These are phyloP conservation scores for Salix koriyanagi DNA, from an alignment of 345 rosid genomes.

Conservation along the genomic window DNA sequence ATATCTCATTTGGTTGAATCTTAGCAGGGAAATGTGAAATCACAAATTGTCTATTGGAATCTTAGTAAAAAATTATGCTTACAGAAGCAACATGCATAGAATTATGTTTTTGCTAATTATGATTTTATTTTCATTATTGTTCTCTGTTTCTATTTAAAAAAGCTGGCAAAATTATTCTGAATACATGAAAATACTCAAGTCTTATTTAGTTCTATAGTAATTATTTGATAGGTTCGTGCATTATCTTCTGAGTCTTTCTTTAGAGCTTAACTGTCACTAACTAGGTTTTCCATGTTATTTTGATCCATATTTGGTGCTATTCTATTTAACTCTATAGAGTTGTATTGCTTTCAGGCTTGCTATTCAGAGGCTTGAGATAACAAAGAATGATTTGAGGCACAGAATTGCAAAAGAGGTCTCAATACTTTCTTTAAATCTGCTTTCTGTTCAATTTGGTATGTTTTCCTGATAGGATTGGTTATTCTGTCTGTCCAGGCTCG, in stretches of 20 bases:
- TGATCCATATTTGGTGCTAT: background rate
- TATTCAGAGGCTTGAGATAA: conserved; percentile 88
- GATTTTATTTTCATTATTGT: background rate
- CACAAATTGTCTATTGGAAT: background rate
- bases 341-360: conserved; percentile 61
- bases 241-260: background rate
- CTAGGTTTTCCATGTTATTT: background rate
- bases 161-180: background rate
- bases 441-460: conserved; percentile 11
- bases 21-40: background rate
- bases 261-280: background rate
- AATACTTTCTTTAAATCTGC: conserved; percentile 14
- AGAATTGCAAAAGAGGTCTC: conserved; percentile 94
- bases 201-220: background rate
- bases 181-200: background rate
- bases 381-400: conserved; percentile 91
- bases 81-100: background rate
- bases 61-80: background rate
- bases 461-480: conserved; percentile 20
- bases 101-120: background rate
- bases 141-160: background rate
- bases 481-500: conserved; percentile 55
- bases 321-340: background rate
- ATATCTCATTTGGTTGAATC: background rate
- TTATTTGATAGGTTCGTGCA: background rate